Conservation (phyloP, 495 filamentous ascomycete species). For the Trichocladium uniseriatum region DNA sequence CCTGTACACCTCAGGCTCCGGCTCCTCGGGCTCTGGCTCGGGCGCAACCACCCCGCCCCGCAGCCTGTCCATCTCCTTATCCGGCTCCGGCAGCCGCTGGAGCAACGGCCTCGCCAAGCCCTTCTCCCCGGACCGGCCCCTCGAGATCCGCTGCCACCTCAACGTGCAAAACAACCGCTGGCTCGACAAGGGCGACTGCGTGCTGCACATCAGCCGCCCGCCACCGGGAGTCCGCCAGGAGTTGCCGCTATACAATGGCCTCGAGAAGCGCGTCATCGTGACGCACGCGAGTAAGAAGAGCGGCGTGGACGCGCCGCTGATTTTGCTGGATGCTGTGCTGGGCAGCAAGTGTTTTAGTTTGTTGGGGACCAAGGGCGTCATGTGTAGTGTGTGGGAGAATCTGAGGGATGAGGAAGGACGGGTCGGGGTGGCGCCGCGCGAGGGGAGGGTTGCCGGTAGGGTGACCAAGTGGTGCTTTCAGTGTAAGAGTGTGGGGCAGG, state of each 20-base stretch:
- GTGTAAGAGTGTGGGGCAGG: conserved; percentile 37
- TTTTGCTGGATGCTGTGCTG: conserved; percentile 74
- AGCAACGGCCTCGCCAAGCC: conserved; percentile 34
- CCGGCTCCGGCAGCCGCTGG: conserved; percentile 36
- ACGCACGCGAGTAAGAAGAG: conserved; percentile 42
- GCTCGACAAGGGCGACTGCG: conserved; percentile 81
- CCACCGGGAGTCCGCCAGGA: conserved; percentile 46
- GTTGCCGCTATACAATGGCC: conserved; percentile 41
- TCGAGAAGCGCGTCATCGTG: conserved; percentile 78
- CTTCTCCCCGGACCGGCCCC: conserved; percentile 26
- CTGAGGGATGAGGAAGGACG: conserved; percentile 58
- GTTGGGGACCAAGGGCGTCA: conserved; percentile 73
- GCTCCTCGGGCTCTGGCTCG: conserved; percentile 33
- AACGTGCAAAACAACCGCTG: conserved; percentile 71
- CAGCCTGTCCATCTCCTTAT: conserved; percentile 45
- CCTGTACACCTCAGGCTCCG: conserved; percentile 49
- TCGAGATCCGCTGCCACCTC: conserved; percentile 74
- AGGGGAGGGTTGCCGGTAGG: conserved; percentile 63
- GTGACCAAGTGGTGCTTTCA: conserved; percentile 80
- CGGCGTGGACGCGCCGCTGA: conserved; percentile 56
- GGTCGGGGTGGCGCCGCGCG: conserved; percentile 53
- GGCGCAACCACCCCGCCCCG: conserved; percentile 45
- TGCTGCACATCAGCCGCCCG: conserved; percentile 69
- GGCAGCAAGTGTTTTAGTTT: conserved; percentile 77
- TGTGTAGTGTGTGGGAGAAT: conserved; percentile 80